Evolutionary conservation across 2,329 filamentous ascomycete species (phyloP).

Genomic region (Alternaria sp.): DNA sequence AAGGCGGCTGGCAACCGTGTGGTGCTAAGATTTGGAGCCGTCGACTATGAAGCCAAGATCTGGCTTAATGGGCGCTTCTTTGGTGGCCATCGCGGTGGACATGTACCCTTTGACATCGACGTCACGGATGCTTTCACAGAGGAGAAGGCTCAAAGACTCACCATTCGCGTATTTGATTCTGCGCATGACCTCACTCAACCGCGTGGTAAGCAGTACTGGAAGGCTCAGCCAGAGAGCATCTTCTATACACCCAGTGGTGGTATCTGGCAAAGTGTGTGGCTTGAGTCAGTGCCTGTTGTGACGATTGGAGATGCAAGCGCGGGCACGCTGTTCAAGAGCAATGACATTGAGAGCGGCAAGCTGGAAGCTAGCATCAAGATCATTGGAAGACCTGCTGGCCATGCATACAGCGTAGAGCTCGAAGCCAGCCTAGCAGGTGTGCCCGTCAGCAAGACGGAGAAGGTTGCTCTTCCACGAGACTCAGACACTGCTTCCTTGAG

Average conservation of each 20-base stretch:
- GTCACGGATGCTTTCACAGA: constrained; percentile 56
- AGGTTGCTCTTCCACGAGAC: constrained; percentile 56
- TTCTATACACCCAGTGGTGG: constrained; percentile 66
- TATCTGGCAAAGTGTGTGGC: constrained; percentile 65
- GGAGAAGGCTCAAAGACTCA: constrained; percentile 48
- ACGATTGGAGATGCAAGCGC: constrained; percentile 63
- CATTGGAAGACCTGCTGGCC: constrained; percentile 56
- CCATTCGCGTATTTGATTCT: constrained; percentile 67
- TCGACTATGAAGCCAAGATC: constrained; percentile 66
- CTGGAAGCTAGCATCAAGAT: constrained; percentile 61
- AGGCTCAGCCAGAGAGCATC: constrained; percentile 65
- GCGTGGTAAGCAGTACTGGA: constrained; percentile 72
- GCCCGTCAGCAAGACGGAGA: constrained; percentile 54
- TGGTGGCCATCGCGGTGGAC: constrained; percentile 64
- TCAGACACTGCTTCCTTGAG: constrained; percentile 57
- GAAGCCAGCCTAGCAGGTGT: constrained; percentile 60
- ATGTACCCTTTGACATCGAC: constrained; percentile 65
- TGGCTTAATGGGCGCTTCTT: constrained; percentile 63
- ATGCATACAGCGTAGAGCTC: constrained; percentile 59
- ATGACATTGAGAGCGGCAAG: constrained; percentile 60
- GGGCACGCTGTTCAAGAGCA: constrained; percentile 64
- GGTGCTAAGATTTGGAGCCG: constrained; percentile 65
- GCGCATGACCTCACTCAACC: constrained; percentile 69
- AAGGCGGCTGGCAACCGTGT: constrained; percentile 51
- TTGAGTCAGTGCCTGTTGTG: constrained; percentile 61